Percentiles rank a stretch among this genome's conserved stretches.
Conservation (phyloP, 2,329 filamentous ascomycete genomes). For the Monilinia fructicola region DNA sequence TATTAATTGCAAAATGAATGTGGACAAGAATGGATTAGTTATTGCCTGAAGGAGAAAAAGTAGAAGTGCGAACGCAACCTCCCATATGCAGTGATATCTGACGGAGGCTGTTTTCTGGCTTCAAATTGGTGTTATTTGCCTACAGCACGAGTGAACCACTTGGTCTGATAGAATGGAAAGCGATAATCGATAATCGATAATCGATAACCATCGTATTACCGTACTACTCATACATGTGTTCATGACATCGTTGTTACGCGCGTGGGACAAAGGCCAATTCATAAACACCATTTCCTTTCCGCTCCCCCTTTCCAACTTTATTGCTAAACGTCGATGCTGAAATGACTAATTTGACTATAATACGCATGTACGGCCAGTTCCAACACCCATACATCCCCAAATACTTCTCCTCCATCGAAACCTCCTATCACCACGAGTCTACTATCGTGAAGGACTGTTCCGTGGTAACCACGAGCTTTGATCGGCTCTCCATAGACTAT, state of each 20-base stretch:
- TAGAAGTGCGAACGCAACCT: background rate
- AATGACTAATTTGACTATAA: conserved; percentile 72
- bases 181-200: conserved; percentile 16
- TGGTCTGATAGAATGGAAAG: background rate
- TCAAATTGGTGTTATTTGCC: background rate
- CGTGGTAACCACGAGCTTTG: conserved; percentile 65
- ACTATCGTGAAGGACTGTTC: conserved; percentile 64
- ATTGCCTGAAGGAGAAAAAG: background rate
- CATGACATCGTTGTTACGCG: conserved; percentile 19
- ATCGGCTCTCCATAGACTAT: conserved; percentile 64
- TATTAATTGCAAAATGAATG: background rate
- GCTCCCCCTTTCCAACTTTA: conserved; percentile 8
- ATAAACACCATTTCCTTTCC: conserved; percentile 22
- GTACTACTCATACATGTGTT: conserved; percentile 19
- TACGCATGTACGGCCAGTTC: conserved; percentile 70
- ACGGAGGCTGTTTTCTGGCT: background rate
- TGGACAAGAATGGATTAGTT: background rate
- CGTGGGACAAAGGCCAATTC: conserved; percentile 4
- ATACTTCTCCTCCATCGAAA: conserved; percentile 67
- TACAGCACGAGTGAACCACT: background rate
- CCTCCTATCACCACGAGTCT: conserved; percentile 64
- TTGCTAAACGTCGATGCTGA: conserved; percentile 62
- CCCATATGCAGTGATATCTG: background rate
- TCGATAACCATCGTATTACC: conserved; percentile 21
- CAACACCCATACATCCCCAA: conserved; percentile 65